Evolutionary conservation across 2,329 filamentous ascomycete genomes (phyloP), one percentile per base, ranked within the genome.

Genomic region (Aspergillus viridinutans): DNA sequence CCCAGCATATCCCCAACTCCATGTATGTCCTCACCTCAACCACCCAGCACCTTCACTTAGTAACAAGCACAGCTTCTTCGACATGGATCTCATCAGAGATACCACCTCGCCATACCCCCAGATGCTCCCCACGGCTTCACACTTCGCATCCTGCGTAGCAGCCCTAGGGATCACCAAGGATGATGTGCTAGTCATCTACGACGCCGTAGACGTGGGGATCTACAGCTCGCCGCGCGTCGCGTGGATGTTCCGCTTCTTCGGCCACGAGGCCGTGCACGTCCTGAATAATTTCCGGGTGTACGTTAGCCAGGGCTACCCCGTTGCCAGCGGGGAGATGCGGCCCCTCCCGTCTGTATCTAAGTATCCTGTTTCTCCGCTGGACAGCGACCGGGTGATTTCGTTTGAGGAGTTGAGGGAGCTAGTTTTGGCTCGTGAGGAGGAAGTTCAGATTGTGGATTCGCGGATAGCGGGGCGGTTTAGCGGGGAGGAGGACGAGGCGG

Each of bases 241-340:
- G 8, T 72, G 67, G 64, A 65, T 56, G 4, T 72, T 57, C 45
- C 61, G 58, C 3, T 52, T 66, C 28, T 72, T 70, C 25, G 67
- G 69, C 0, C 69, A 71, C 49, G 14, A 35, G 3, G 50, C 53
- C 4, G 68, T 70, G 12, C 63, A 71, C 21, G 66, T 72, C 3
- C 29, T 72, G 57, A 71, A 72, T 14, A 72, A 65, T 28, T 69
- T 72, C n/a, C 61, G 64, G 1, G 43, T 38, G 1, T 72, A 71
- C 26, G 55, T 65, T 2, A 29, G 56, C 1, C n/a, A 55, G 38
- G 61, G 64, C 2, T 65, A 58, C 32, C 64, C 66, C 5, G 50
- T 69, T 14, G 38, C 52, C 1, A 48, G 38, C 2, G 63, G 61
- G 6, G 42, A 59, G 25, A 20, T 59, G 4, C 14, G 29, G 2